Base-by-base conservation (phyloP, 2,329 filamentous ascomycete genomes). In the Claviceps fusiformis region DNA sequence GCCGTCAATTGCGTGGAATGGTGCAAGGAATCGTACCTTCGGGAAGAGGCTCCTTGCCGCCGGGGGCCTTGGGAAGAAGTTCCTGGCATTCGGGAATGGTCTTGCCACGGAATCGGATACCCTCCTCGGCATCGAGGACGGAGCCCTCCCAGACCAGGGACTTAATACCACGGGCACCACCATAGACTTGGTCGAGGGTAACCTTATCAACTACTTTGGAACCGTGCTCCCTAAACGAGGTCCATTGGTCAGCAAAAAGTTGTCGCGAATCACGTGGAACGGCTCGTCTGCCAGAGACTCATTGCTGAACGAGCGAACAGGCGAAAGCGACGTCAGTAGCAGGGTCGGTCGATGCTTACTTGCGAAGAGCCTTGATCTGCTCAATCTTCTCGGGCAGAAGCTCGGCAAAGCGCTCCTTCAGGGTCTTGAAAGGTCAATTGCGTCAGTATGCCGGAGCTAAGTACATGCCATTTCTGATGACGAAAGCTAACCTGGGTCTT, bases 31-130 rank as follows among this genome's bases (percentile, higher is more conserved):
- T 61, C 68, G 63, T 68, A 87, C 86, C 91, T 82, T 98, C 93
- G 58, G 93, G 93, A 56, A 98, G 85, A 70, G 93, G 93, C 82
- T 98, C 92, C 73, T 90, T 82, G 78, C 93, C 93, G 68, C 93
- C 93, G 62, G 91, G 89, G 60, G 92, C 93, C 81, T 95, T 96
- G 74, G 93, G 93, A 57, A 98, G 89, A 67, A 95, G 78, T 75
- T 96, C 79, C 81, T 97, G 93, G 84, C 91, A 96, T 77, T 98
- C 93, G 66, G 93, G 93, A 68, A 98, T 98, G 63, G 93, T 98
- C 83, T 92, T 93, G 79, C 93, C 93, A 72, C 93, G 87, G 86
- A 98, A 98, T 67, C 93, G 89, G 75, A 98, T 98, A 78, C 93
- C 93, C 82, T 98, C 93, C 80, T 97, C 90, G 56, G 92, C 82